Conservation (phyloP, 352 stramenopile genomes). For the Phytophthora kernoviae region DNA sequence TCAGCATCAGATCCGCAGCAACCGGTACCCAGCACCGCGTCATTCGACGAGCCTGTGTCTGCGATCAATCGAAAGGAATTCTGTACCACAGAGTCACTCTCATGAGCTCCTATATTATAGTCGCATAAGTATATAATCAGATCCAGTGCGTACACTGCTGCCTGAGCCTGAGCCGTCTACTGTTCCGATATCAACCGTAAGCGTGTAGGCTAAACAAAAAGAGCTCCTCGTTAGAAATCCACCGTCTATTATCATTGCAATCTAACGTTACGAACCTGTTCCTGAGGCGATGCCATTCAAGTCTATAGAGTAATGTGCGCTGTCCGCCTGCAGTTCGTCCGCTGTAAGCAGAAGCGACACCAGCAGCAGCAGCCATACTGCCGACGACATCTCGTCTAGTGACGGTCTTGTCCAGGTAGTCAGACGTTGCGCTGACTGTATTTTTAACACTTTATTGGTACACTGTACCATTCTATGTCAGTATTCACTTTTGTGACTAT, state of each 20-base stretch:
- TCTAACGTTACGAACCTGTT: slow-evolving; percentile 26
- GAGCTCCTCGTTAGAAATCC: background rate
- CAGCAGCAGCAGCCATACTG: slow-evolving; percentile 24
- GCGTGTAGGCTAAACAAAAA: slow-evolving; percentile 37
- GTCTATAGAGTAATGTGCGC: slow-evolving; percentile 45
- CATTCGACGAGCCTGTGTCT: slow-evolving; percentile 86
- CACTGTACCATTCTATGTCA: background rate
- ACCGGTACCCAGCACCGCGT: slow-evolving; percentile 60
- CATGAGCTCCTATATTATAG: background rate
- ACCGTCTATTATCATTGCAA: slow-evolving; percentile 1
- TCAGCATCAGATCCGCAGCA: slow-evolving; percentile 59
- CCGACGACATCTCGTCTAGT: background rate
- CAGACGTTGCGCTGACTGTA: slow-evolving; percentile 17
- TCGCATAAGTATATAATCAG: background rate
- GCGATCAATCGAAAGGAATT: slow-evolving; percentile 80
- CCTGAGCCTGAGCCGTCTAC: slow-evolving; percentile 25
- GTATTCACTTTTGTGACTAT: slow-evolving; percentile 1
- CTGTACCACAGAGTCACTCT: slow-evolving; percentile 21
- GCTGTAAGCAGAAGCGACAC: slow-evolving; percentile 24
- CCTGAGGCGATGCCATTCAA: slow-evolving; percentile 50
- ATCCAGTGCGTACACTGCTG: slow-evolving; percentile 26
- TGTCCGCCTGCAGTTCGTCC: slow-evolving; percentile 16
- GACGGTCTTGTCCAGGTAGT: slow-evolving; percentile 10
- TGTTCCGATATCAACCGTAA: slow-evolving; percentile 42
- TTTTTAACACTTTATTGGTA: background rate